Percentiles rank a stretch among this genome's conserved stretches.
Conservation (phyloP, 2,329 filamentous ascomycete genomes). For the Penicillium sp. region DNA sequence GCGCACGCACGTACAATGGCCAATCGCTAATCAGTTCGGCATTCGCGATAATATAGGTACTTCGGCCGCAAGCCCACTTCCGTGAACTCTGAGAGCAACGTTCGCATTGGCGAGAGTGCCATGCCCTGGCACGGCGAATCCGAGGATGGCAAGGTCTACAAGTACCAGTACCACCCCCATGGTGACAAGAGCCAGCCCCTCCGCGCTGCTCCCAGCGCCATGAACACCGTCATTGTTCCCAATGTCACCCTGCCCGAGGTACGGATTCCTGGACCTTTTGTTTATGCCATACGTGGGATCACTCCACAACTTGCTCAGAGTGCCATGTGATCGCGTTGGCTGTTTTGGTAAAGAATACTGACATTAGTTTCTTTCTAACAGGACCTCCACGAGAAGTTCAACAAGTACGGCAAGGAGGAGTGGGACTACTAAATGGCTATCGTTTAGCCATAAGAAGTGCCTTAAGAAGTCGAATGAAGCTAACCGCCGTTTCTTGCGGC, state of each 20-base stretch:
- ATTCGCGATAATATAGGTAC: constrained; percentile 27
- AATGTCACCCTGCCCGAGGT: constrained; percentile 88
- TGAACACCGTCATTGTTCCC: constrained; percentile 90
- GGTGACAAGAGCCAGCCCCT: constrained; percentile 67
- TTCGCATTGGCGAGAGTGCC: constrained; percentile 63
- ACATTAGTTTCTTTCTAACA: constrained; percentile 31
- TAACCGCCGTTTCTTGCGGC: constrained; percentile 11
- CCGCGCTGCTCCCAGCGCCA: constrained; percentile 83
- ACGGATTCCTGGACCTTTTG: constrained; percentile 25
- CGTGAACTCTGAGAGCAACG: constrained; percentile 68
- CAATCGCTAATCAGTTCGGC: constrained; percentile 9
- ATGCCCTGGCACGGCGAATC: constrained; percentile 83
- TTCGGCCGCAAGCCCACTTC: constrained; percentile 76
- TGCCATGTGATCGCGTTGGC: neutral
- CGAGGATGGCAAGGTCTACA: constrained; percentile 55
- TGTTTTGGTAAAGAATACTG: constrained; percentile 2
- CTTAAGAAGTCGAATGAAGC: constrained; percentile 14
- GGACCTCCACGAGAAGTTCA: constrained; percentile 91
- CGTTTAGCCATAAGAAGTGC: constrained; percentile 4
- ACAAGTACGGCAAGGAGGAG: constrained; percentile 99
- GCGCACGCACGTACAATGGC: constrained; percentile 25
- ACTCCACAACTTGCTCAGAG: neutral
- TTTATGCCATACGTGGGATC: neutral
- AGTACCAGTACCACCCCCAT: constrained; percentile 74
- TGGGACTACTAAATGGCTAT: constrained; percentile 40